These are phyloP conservation scores for Cyphellophora attinorum DNA, from an alignment of 2,329 filamentous ascomycete genomes.

Conservation along the genomic window DNA sequence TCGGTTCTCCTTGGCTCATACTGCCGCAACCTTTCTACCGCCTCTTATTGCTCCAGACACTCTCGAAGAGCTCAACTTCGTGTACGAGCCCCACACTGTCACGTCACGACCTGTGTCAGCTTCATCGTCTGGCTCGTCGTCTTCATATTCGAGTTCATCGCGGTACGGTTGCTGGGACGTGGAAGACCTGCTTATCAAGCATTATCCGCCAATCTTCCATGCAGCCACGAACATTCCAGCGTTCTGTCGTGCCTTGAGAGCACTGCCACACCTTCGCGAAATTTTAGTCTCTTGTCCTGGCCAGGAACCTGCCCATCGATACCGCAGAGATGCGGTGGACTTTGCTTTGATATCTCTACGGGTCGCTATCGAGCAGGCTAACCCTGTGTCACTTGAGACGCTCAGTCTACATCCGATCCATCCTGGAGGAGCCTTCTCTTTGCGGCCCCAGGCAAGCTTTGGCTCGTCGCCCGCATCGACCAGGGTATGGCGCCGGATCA, in stretches of 20 bases:
- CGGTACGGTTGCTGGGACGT: conserved; percentile 75
- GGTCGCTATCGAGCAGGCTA: conserved; percentile 68
- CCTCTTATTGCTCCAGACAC: conserved; percentile 72
- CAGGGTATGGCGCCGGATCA: conserved; percentile 69
- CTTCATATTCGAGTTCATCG: conserved; percentile 41
- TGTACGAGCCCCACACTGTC: conserved; percentile 65
- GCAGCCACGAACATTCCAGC: conserved; percentile 78
- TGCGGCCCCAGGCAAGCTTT: conserved; percentile 65
- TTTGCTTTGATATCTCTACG: conserved; percentile 81
- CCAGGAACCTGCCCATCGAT: conserved; percentile 58
- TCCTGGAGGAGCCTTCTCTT: conserved; percentile 64
- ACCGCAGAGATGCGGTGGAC: conserved; percentile 70
- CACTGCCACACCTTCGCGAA: conserved; percentile 61
- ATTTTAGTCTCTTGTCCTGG: conserved; percentile 68
- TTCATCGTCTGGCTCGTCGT: conserved; percentile 18
- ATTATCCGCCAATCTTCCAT: conserved; percentile 84
- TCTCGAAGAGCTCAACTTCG: conserved; percentile 68
- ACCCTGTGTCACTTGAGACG: conserved; percentile 55
- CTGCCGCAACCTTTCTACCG: conserved; percentile 68
- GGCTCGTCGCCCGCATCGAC: conserved; percentile 63
- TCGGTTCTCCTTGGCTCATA: conserved; percentile 68
- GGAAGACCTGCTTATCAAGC: conserved; percentile 70
- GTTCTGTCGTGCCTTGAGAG: conserved; percentile 65
- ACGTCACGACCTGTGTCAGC: conserved; percentile 50
- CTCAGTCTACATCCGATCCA: conserved; percentile 68